phyloP scores from a whole-genome alignment of 148 eudicot species.

The Pharnaceum exiguum region DNA sequence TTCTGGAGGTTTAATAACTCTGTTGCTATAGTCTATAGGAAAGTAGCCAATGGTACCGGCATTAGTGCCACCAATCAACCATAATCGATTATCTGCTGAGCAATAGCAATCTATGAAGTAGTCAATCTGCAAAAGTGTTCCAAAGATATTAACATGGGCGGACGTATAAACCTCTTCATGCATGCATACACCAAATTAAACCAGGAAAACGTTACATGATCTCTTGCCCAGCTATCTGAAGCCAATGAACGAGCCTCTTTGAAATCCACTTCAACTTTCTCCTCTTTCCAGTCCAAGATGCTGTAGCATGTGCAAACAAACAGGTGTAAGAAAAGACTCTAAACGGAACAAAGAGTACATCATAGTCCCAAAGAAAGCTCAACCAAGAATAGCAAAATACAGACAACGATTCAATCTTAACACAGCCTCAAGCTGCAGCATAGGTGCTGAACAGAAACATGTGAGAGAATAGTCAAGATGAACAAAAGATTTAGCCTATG shows the following conservation, averaged over 20 bases:
- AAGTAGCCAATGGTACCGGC: slow-evolving; percentile 81
- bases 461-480: too few relatives aligned
- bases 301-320: slow-evolving; percentile 27
- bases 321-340: neutral
- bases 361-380: neutral
- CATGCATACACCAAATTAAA: neutral
- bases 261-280: slow-evolving; percentile 48
- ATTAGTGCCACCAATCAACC: slow-evolving; percentile 88
- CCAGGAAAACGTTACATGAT: slow-evolving; percentile 42
- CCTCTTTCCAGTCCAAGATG: slow-evolving; percentile 84
- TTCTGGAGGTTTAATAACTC: slow-evolving; percentile 51
- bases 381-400: neutral
- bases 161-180: neutral
- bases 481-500: too few relatives aligned
- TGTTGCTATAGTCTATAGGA: slow-evolving; percentile 43
- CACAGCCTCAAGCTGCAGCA: neutral
- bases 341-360: slow-evolving; percentile 1
- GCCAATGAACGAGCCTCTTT: slow-evolving; percentile 74
- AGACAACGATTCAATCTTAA: neutral
- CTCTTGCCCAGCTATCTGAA: slow-evolving; percentile 71
- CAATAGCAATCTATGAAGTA: slow-evolving; percentile 89
- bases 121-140: slow-evolving; percentile 55
- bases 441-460: too few relatives aligned
- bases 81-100: slow-evolving; percentile 53
- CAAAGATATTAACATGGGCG: neutral